phyloP scores from a whole-genome alignment of 2,329 filamentous ascomycete species.

The Aspergillus quadrilineatus region DNA sequence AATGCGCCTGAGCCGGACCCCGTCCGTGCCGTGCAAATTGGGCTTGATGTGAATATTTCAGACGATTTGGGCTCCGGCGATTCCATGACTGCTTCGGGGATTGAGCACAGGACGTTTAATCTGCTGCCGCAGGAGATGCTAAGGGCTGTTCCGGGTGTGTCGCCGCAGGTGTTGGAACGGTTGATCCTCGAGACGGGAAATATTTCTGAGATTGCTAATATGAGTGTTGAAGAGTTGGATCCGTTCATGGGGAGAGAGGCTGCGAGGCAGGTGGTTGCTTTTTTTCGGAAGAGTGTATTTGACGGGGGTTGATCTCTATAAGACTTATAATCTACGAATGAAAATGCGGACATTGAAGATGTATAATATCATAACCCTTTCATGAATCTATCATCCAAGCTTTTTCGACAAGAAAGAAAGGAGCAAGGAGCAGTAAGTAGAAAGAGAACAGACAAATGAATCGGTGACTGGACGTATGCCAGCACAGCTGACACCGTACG shows the following conservation, averaged over 20 bases:
- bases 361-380: conserved; percentile 31
- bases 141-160: conserved; percentile 78
- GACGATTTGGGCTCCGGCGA: conserved; percentile 41
- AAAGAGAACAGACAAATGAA: conserved; percentile 31
- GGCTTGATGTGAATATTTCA: conserved; percentile 61
- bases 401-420: conserved; percentile 14
- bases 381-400: conserved; percentile 35
- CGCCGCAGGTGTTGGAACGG: conserved; percentile 70
- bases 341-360: conserved; percentile 22
- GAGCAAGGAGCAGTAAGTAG: conserved; percentile 24
- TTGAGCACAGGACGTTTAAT: conserved; percentile 69
- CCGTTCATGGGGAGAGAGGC: conserved; percentile 74
- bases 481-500: conserved; percentile 29
- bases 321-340: background rate
- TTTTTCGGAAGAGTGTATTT: conserved; percentile 70
- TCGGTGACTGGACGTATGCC: conserved; percentile 25
- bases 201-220: conserved; percentile 80
- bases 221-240: conserved; percentile 70
- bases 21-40: conserved; percentile 77
- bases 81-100: conserved; percentile 56
- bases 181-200: conserved; percentile 72
- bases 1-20: conserved; percentile 89
- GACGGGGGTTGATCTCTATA: conserved; percentile 33
- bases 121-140: conserved; percentile 89
- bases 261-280: conserved; percentile 71